Evolutionary conservation across 2,329 filamentous ascomycete species (phyloP), one percentile per base, ranked within the genome.

Genomic region (Colletotrichum limetticola): DNA sequence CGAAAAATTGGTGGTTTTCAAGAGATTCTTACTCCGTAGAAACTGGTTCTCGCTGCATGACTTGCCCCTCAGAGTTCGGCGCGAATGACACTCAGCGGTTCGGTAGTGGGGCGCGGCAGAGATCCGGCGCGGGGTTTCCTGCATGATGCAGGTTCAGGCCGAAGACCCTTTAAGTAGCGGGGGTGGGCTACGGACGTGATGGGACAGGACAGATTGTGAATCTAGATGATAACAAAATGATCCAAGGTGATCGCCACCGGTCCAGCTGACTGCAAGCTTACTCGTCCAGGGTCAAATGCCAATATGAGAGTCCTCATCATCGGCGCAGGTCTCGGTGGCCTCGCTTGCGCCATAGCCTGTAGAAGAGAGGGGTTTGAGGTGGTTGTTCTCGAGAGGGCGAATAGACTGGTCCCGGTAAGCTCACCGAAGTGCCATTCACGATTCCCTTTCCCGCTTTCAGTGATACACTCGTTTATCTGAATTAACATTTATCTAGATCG

Each of bases 361-460:
- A 58, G 42, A 4, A 14, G 42, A 32, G 68, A 74, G 12, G 62
- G 68, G 2, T n/a, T 74, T 5, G 71, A 74, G 14, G 71, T 72
- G n/a, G 68, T 68, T 7, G 71, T 74, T n/a, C 71, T 74, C n/a
- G 71, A 74, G 49, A 61, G 68, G 26, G 71, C 68, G 28, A 66
- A 30, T 22, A 42, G 68, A 1, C 58, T 72, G 52, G 53, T 68
- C 24, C 63, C 68, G 22, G 71, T 72, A 22, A 49, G 71, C 52
- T 5, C 19, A 12, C 6, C 14, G 4, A 16, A 0, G 24, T n/a
- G 8, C 19, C 14, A 16, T 16, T n/a, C 22, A 12, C 9, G 4
- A 22, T 6, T 4, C 4, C 24, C 5, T 3, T 35, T 35, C 32
- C 11, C 5, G 1, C 5, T 6, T 19, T 11, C 19, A 4, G 8